Evolutionary conservation across 2,329 filamentous ascomycete genomes (phyloP).

Genomic region (Fusarium sterilihyphosum): DNA sequence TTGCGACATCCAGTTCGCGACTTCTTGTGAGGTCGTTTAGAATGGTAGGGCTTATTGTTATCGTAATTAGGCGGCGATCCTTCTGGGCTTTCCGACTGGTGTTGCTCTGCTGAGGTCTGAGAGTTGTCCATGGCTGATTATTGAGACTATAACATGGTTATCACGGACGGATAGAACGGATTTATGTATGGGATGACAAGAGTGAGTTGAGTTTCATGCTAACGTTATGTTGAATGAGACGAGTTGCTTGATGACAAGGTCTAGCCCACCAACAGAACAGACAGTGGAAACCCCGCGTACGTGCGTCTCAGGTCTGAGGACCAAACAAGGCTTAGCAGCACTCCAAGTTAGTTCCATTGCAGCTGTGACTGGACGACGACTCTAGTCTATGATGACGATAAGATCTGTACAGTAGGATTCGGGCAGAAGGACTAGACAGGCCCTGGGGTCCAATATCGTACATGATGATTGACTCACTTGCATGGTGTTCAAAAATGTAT

Average conservation of each 20-base stretch:
- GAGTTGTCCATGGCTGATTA: slow-evolving; percentile 18
- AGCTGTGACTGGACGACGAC: slow-evolving; percentile 23
- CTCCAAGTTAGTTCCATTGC: background rate
- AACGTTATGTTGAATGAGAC: background rate
- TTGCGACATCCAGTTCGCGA: slow-evolving; percentile 63
- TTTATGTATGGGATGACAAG: background rate
- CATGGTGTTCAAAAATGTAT: background rate
- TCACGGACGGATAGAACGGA: background rate
- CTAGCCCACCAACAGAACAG: background rate
- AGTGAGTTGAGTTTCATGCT: background rate
- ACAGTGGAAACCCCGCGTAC: slow-evolving; percentile 23
- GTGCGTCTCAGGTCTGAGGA: background rate
- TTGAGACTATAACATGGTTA: slow-evolving; percentile 3
- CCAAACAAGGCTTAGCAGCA: slow-evolving; percentile 26
- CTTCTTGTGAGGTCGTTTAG: slow-evolving; percentile 66
- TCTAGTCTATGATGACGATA: slow-evolving; percentile 30
- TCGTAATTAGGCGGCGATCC: slow-evolving; percentile 17
- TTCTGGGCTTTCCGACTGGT: slow-evolving; percentile 20
- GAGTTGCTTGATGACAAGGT: slow-evolving; percentile 9
- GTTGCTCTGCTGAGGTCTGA: background rate
- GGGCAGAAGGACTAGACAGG: background rate
- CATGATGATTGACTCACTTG: background rate
- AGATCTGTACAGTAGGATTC: background rate
- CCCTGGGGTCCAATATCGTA: background rate
- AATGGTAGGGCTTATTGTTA: slow-evolving; percentile 45